Conservation (phyloP, 1,139 yeast genomes). For the Arxiozyma bovina region DNA sequence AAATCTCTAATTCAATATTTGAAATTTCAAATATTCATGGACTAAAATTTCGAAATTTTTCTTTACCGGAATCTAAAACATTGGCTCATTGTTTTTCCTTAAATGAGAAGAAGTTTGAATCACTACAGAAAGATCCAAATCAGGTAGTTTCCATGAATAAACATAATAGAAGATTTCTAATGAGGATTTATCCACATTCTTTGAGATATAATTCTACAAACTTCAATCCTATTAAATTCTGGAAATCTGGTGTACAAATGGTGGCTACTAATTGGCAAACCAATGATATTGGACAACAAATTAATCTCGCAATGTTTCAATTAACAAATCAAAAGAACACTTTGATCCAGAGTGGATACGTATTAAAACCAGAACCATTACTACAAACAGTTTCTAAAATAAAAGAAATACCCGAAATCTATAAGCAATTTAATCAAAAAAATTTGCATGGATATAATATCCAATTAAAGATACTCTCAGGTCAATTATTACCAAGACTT, state of each 20-base stretch:
- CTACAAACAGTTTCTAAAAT: constrained; percentile 21
- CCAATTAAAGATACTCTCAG: constrained; percentile 57
- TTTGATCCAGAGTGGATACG: constrained; percentile 50
- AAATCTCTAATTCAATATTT: constrained; percentile 46
- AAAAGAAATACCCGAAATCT: constrained; percentile 22
- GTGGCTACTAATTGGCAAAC: constrained; percentile 98
- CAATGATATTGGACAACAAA: constrained; percentile 77
- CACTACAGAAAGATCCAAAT: constrained; percentile 53
- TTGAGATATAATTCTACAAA: constrained; percentile 70
- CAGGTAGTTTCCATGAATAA: constrained; percentile 50
- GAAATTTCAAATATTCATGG: constrained; percentile 63
- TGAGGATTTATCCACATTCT: constrained; percentile 84
- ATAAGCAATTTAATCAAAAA: constrained; percentile 13
- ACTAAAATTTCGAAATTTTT: constrained; percentile 67
- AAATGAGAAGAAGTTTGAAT: constrained; percentile 59
- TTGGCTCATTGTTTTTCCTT: constrained; percentile 79
- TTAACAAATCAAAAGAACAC: constrained; percentile 36
- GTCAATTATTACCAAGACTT: constrained; percentile 74
- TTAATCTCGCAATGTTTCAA: constrained; percentile 79
- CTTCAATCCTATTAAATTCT: constrained; percentile 65
- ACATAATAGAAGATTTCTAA: constrained; percentile 66
- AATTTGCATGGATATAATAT: constrained; percentile 17
- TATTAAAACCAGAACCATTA: constrained; percentile 53
- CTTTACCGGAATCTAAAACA: constrained; percentile 78
- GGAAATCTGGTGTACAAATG: constrained; percentile 86